These are phyloP conservation scores for Lachnellula hyalina DNA, from an alignment of 2,329 filamentous ascomycete genomes.

Conservation along the genomic window DNA sequence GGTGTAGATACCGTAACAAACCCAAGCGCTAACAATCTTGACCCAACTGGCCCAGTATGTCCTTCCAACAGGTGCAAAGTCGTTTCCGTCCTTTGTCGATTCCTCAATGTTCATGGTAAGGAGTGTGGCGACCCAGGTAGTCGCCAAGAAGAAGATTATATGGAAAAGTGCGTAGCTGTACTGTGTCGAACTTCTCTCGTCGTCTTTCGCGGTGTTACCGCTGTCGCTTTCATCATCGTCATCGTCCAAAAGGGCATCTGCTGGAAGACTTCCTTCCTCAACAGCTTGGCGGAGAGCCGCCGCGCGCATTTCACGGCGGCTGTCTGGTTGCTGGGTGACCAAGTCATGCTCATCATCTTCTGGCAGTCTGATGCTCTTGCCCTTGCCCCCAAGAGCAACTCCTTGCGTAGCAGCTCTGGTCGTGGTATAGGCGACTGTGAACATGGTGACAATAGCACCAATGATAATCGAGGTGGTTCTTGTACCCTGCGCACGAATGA, in stretches of 20 bases:
- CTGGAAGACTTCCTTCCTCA: conserved; percentile 85
- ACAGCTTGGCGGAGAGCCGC: conserved; percentile 88
- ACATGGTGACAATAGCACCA: conserved; percentile 91
- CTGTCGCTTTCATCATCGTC: conserved; percentile 58
- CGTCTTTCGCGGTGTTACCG: conserved; percentile 65
- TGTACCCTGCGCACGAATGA: conserved; percentile 79
- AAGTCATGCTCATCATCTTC: conserved; percentile 82
- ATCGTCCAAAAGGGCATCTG: conserved; percentile 75
- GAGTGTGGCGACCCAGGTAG: conserved; percentile 90
- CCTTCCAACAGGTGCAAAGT: conserved; percentile 87
- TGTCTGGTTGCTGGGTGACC: conserved; percentile 74
- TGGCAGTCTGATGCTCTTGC: conserved; percentile 54
- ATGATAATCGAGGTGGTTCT: conserved; percentile 87
- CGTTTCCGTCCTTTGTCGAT: conserved; percentile 58
- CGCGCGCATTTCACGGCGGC: conserved; percentile 84
- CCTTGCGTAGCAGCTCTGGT: conserved; percentile 92
- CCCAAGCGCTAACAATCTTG: conserved; percentile 97
- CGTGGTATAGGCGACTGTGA: conserved; percentile 95
- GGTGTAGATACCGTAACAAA: conserved; percentile 88
- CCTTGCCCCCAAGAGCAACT: conserved; percentile 63
- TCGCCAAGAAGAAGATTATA: conserved; percentile 94
- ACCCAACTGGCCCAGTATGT: conserved; percentile 99
- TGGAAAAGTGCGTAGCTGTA: conserved; percentile 98
- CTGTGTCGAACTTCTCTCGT: conserved; percentile 83
- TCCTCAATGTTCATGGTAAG: conserved; percentile 73